Percentiles rank a stretch among this genome's conserved stretches.
phyloP scores from a whole-genome alignment of 2,329 filamentous ascomycete species.

The Aphanoascus verrucosus region DNA sequence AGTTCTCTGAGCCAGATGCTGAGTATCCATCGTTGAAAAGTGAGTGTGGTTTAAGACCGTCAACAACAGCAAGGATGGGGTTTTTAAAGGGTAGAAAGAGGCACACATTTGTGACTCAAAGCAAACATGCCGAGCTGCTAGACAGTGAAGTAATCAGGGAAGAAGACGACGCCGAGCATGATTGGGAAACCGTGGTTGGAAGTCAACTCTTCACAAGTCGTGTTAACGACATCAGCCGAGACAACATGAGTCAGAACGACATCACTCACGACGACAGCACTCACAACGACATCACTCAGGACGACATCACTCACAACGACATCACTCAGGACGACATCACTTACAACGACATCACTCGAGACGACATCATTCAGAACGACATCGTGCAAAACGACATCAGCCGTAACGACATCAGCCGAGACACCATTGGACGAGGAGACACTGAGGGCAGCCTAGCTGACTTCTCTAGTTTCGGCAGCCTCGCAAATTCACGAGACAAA shows the following conservation, averaged over 20 bases:
- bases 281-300: too few relatives aligned
- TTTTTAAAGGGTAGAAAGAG: not conserved
- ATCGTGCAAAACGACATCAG: conserved; percentile 7
- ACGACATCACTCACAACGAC: too few relatives aligned
- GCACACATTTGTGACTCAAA: not conserved
- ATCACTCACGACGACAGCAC: too few relatives aligned
- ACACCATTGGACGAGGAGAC: not conserved
- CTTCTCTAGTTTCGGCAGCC: conserved; percentile 19
- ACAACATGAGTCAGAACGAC: too few relatives aligned
- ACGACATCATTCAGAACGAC: too few relatives aligned
- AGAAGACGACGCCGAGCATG: conserved; percentile 15
- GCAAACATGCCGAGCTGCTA: conserved; percentile 37
- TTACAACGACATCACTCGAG: too few relatives aligned
- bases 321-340: too few relatives aligned
- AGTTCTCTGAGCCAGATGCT: conserved; percentile 1
- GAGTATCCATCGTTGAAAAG: conserved; percentile 11
- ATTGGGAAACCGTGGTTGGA: conserved; percentile 22
- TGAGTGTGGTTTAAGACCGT: conserved; percentile 2
- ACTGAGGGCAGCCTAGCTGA: conserved; percentile 22
- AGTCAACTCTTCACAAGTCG: conserved; percentile 16
- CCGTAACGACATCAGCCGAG: conserved; percentile 6
- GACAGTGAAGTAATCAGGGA: conserved; percentile 93
- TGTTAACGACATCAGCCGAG: conserved; percentile 4
- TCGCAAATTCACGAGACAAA: conserved; percentile 9
- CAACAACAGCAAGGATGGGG: not conserved